phyloP scores from a whole-genome alignment of 176 grass and related monocot species.

The Otatea glauca region DNA sequence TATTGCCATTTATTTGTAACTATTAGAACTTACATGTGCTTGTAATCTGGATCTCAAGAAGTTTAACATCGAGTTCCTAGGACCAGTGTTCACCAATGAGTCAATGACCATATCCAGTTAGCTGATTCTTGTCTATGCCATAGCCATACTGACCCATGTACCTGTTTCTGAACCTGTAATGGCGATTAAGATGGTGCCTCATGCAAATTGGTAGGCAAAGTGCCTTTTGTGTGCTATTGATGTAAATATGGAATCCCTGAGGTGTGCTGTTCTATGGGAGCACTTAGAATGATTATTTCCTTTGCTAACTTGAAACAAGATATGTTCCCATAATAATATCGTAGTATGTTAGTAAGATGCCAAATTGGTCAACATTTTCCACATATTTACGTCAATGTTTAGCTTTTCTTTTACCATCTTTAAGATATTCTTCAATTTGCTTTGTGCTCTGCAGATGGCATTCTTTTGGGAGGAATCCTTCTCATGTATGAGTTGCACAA shows the following conservation, averaged over 20 bases:
- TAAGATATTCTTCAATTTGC: slow-evolving; percentile 20
- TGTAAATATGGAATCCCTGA: background rate
- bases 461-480: slow-evolving; percentile 97
- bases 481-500: slow-evolving; percentile 92
- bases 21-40: slow-evolving; percentile 16
- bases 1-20: slow-evolving; percentile 20
- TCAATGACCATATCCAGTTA: background rate
- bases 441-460: slow-evolving; percentile 77
- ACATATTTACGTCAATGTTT: background rate
- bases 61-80: background rate
- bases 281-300: slow-evolving; percentile 23
- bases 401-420: background rate
- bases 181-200: background rate
- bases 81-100: background rate
- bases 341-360: background rate
- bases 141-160: background rate
- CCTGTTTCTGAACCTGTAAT: background rate
- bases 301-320: slow-evolving; percentile 5
- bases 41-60: slow-evolving; percentile 6
- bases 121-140: background rate
- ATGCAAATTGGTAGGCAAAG: slow-evolving; percentile 13
- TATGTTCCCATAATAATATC: slow-evolving; percentile 6
- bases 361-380: background rate
- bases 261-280: background rate
- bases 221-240: background rate